phyloP scores from a whole-genome alignment of 495 filamentous ascomycete species.

The Niebla homalea region DNA sequence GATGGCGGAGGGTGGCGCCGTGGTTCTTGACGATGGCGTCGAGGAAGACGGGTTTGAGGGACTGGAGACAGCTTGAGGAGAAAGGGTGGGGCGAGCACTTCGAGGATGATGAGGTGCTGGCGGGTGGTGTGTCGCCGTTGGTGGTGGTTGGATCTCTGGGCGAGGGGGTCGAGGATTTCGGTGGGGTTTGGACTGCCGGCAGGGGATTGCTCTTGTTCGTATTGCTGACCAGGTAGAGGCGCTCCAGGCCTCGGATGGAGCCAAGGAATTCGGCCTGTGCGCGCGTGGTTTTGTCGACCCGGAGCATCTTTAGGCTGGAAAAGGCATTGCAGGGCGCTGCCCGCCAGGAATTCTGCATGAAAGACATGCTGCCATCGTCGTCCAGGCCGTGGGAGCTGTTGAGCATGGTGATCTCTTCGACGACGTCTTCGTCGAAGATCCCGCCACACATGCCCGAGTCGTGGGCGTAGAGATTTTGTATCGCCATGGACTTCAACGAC shows the following conservation, averaged over 20 bases:
- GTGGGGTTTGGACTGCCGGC: slow-evolving; percentile 5
- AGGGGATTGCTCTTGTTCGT: slow-evolving; percentile 3
- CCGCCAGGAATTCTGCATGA: slow-evolving; percentile 42
- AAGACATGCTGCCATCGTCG: slow-evolving; percentile 32
- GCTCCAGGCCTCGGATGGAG: slow-evolving; percentile 28
- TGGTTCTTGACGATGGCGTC: slow-evolving; percentile 34
- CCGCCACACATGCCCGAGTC: slow-evolving; percentile 31
- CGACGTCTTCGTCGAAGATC: slow-evolving; percentile 26
- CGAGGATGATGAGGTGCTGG: slow-evolving; percentile 12
- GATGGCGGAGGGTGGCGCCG: slow-evolving; percentile 37
- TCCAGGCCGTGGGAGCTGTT: slow-evolving; percentile 29
- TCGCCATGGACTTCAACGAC: slow-evolving; percentile 31
- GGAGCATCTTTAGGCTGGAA: slow-evolving; percentile 25
- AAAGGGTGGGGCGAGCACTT: background rate
- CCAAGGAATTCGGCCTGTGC: slow-evolving; percentile 29
- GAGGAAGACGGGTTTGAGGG: slow-evolving; percentile 32
- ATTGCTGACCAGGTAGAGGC: slow-evolving; percentile 33
- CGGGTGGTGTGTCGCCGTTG: slow-evolving; percentile 10
- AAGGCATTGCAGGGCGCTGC: slow-evolving; percentile 14
- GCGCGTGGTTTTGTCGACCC: slow-evolving; percentile 30
- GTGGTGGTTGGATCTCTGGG: slow-evolving; percentile 13
- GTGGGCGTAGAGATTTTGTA: slow-evolving; percentile 47
- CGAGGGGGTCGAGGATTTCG: background rate
- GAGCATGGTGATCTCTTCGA: slow-evolving; percentile 41
- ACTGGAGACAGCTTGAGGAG: slow-evolving; percentile 2